A percentile compares a stretch with the other conserved stretches of the same genome.
Evolutionary conservation across 805 yeast genomes (phyloP).

Genomic region (Hermanozyma aechmeae): DNA sequence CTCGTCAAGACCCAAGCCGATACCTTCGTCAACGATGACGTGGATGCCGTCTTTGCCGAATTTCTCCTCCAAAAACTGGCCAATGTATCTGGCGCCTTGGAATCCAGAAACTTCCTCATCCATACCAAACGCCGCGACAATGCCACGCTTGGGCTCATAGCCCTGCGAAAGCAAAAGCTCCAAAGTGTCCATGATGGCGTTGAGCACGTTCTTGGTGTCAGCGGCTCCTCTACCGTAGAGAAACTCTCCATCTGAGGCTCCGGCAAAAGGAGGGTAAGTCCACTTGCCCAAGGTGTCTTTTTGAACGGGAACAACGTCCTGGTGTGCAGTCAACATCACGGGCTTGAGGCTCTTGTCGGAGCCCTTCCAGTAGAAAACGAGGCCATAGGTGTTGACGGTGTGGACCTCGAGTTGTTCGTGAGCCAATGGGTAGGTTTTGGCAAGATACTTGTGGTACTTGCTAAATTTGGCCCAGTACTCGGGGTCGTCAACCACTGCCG

Average conservation of each 20-base stretch:
- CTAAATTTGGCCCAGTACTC: constrained; percentile 35
- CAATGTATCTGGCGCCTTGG: constrained; percentile 5
- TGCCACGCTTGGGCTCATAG: constrained; percentile 7
- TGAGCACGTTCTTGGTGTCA: constrained; percentile 11
- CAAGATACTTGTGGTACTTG: constrained; percentile 8
- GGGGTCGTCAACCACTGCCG: constrained; percentile 43
- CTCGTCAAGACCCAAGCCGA: constrained; percentile 24
- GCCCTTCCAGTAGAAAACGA: constrained; percentile 10
- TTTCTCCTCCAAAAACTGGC: constrained; percentile 5
- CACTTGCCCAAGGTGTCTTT: constrained; percentile 1
- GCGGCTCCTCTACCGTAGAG: constrained; percentile 12
- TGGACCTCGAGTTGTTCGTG: constrained; percentile 6
- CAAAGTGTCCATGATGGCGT: constrained; percentile 9
- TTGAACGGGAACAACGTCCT: constrained; percentile 5
- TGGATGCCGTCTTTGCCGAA: constrained; percentile 8
- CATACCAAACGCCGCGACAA: constrained; percentile 8
- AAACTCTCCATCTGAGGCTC: constrained; percentile 2
- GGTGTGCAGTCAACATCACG: constrained; percentile 8
- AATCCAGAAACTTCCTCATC: constrained; percentile 12
- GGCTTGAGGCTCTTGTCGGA: constrained; percentile 7
- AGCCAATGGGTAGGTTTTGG: constrained; percentile 5
- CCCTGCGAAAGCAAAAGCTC: constrained; percentile 6
- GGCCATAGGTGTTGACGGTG: constrained; percentile 7
- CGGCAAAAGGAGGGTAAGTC: constrained; percentile 2
- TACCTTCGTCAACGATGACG: constrained; percentile 12